Percentiles rank a stretch among this genome's conserved stretches.
These are phyloP conservation scores for Aphanoascus verrucosus DNA, from an alignment of 2,329 filamentous ascomycete species.

Conservation along the genomic window DNA sequence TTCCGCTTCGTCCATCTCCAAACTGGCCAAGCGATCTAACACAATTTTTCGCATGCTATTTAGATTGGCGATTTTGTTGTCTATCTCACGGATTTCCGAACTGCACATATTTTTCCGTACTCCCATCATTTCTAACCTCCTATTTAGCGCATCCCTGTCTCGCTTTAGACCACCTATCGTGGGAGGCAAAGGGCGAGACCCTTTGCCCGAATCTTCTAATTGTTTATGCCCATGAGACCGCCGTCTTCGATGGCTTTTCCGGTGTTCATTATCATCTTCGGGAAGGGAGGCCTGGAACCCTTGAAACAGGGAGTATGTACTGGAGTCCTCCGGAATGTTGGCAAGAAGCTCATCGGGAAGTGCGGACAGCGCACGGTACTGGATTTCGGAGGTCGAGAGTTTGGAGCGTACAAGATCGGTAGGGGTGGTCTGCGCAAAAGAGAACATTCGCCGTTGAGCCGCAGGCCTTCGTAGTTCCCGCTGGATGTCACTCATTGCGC, in stretches of 20 bases:
- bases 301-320: constrained; percentile 86
- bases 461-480: constrained; percentile 74
- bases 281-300: constrained; percentile 89
- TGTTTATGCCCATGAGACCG: constrained; percentile 67
- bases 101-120: constrained; percentile 97
- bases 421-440: constrained; percentile 81
- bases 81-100: constrained; percentile 89
- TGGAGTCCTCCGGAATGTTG: constrained; percentile 79
- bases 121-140: constrained; percentile 79
- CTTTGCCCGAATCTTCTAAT: constrained; percentile 50
- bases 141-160: constrained; percentile 68
- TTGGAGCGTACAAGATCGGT: constrained; percentile 86
- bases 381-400: constrained; percentile 82
- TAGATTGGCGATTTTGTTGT: constrained; percentile 90
- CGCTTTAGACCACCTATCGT: constrained; percentile 64
- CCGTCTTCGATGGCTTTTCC: constrained; percentile 57
- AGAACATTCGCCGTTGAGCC: constrained; percentile 82
- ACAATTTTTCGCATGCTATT: constrained; percentile 88
- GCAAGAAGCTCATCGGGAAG: constrained; percentile 79
- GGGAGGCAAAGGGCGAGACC: constrained; percentile 47
- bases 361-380: constrained; percentile 80
- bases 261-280: constrained; percentile 51
- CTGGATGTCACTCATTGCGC: constrained; percentile 78
- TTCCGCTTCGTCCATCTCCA: constrained; percentile 84
- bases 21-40: constrained; percentile 67